A percentile compares a stretch with the other conserved stretches of the same genome.
These are phyloP conservation scores for Colletotrichum trifolii DNA, from an alignment of 2,329 filamentous ascomycete species.

Conservation along the genomic window DNA sequence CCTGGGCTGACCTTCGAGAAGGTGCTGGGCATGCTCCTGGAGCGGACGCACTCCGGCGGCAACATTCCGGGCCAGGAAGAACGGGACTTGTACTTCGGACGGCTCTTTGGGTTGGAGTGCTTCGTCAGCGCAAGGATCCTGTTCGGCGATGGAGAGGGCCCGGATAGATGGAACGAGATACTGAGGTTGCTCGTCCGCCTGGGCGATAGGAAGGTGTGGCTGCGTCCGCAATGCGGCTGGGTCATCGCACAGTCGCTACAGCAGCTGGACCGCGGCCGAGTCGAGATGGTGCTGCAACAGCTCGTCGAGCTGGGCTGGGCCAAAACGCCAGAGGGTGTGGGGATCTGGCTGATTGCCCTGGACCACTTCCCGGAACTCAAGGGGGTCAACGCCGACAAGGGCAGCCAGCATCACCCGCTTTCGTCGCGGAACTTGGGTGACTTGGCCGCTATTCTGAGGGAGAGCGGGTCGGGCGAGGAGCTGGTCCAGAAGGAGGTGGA, in stretches of 20 bases:
- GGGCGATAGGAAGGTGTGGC: slow-evolving; percentile 85
- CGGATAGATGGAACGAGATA: slow-evolving; percentile 72
- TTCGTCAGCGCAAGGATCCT: slow-evolving; percentile 83
- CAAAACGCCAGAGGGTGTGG: slow-evolving; percentile 88
- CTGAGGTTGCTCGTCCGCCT: slow-evolving; percentile 79
- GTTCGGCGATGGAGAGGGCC: slow-evolving; percentile 59
- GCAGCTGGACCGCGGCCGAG: slow-evolving; percentile 62
- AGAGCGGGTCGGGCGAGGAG: slow-evolving; percentile 68
- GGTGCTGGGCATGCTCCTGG: slow-evolving; percentile 62
- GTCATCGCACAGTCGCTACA: slow-evolving; percentile 79
- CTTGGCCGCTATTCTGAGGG: slow-evolving; percentile 83
- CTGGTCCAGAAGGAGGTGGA: slow-evolving; percentile 56
- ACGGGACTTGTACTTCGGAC: slow-evolving; percentile 85
- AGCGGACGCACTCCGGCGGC: slow-evolving; percentile 65
- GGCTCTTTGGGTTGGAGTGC: slow-evolving; percentile 87
- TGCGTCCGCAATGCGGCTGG: slow-evolving; percentile 88
- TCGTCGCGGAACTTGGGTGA: slow-evolving; percentile 73
- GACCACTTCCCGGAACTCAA: slow-evolving; percentile 69
- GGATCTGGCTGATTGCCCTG: slow-evolving; percentile 82
- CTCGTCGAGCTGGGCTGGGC: slow-evolving; percentile 75
- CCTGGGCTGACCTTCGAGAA: slow-evolving; percentile 65
- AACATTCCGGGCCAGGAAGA: slow-evolving; percentile 77
- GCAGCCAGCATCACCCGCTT: slow-evolving; percentile 84
- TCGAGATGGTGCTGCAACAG: slow-evolving; percentile 67
- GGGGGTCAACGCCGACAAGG: slow-evolving; percentile 54